phyloP scores from a whole-genome alignment of 306 rosid species.

The Styphnolobium japonicum region DNA sequence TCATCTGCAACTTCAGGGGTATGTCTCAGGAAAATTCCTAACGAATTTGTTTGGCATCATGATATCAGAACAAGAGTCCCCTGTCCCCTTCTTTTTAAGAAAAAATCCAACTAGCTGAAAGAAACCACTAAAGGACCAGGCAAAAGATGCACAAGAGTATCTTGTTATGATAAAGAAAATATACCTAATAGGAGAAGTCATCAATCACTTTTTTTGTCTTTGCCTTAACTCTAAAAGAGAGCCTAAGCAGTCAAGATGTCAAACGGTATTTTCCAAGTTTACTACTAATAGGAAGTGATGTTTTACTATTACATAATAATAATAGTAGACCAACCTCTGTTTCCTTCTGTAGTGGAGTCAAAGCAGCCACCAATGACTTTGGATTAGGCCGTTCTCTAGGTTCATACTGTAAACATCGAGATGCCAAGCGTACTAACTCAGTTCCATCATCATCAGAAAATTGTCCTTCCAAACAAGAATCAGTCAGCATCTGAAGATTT shows the following conservation, averaged over 20 bases:
- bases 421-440: conserved; percentile 67
- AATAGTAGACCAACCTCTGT: conserved; percentile 54
- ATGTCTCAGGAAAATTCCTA: neutral
- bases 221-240: neutral
- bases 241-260: neutral
- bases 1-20: too few relatives aligned
- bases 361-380: conserved; percentile 65
- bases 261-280: neutral
- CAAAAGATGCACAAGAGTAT: neutral
- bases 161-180: neutral
- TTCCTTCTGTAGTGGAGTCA: conserved; percentile 78
- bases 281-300: neutral
- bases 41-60: neutral
- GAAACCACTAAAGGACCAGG: neutral
- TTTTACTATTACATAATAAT: neutral
- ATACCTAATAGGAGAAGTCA: neutral
- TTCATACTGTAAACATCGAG: conserved; percentile 76
- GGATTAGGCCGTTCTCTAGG: conserved; percentile 80
- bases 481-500: conserved; percentile 82
- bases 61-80: neutral
- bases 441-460: conserved; percentile 76
- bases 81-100: neutral
- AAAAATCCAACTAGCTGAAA: neutral
- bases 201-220: neutral
- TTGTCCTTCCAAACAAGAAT: conserved; percentile 82